Conservation (phyloP, 2,329 filamentous ascomycete genomes). For the Penicillium sp. region DNA sequence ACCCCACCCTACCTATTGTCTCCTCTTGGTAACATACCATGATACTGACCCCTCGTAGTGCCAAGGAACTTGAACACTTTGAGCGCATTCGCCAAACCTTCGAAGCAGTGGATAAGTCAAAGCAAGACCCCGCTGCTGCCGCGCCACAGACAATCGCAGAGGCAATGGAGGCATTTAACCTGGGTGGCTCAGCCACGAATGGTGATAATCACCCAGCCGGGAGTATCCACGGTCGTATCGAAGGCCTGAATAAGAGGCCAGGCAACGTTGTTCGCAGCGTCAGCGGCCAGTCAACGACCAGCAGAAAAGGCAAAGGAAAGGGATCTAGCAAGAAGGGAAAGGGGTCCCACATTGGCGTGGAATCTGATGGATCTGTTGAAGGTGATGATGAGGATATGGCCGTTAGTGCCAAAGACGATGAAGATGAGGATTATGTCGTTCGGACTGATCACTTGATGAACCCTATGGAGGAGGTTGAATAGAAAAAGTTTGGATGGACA, state of each 20-base stretch:
- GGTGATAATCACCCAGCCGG: constrained; percentile 21
- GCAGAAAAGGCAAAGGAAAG: constrained; percentile 31
- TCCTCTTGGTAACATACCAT: neutral
- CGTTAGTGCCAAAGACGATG: constrained; percentile 23
- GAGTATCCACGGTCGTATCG: constrained; percentile 26
- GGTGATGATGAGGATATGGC: constrained; percentile 28
- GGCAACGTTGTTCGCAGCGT: constrained; percentile 25
- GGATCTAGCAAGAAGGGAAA: constrained; percentile 37
- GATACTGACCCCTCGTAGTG: constrained; percentile 52
- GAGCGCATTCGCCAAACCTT: constrained; percentile 79
- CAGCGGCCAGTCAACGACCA: constrained; percentile 30
- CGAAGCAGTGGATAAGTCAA: constrained; percentile 58
- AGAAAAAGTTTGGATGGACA: neutral
- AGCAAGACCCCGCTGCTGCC: constrained; percentile 30
- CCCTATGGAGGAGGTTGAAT: constrained; percentile 2
- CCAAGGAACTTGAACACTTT: constrained; percentile 88
- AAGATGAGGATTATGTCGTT: constrained; percentile 24
- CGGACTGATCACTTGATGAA: constrained; percentile 5
- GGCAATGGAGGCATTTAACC: constrained; percentile 36
- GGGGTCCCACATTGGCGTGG: constrained; percentile 33
- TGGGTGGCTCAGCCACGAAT: constrained; percentile 24
- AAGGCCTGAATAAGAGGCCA: constrained; percentile 34
- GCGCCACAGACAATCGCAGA: constrained; percentile 38
- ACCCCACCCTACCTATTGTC: neutral
- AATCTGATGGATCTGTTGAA: constrained; percentile 34